Evolutionary conservation across 208 protist genomes (phyloP).

Genomic region (Leishmania tropica): DNA sequence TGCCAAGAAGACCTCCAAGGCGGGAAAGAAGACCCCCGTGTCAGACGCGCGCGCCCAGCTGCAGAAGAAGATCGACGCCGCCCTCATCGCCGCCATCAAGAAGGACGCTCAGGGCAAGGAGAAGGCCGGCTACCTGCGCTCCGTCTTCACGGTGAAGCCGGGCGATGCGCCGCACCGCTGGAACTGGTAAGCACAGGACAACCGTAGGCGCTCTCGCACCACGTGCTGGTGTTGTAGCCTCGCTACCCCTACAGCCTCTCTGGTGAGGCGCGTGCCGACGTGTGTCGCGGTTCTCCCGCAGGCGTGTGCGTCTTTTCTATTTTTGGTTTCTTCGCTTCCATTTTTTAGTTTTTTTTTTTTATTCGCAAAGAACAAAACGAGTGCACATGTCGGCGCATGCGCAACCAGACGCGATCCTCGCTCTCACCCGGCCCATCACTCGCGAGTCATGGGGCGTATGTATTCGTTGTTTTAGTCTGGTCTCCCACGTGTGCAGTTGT

Average conservation of each 20-base stretch:
- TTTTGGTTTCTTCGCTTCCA: constrained; percentile 23
- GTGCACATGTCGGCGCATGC: neutral
- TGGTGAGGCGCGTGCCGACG: neutral
- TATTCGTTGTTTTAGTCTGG: no score
- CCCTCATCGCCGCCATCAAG: constrained; percentile 75
- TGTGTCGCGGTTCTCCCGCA: neutral
- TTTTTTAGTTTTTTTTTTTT: constrained; percentile 23
- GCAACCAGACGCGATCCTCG: neutral
- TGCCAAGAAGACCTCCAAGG: constrained; percentile 79
- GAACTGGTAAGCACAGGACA: constrained; percentile 68
- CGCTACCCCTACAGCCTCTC: neutral
- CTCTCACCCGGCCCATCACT: neutral
- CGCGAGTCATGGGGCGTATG: neutral
- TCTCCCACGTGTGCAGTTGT: neutral
- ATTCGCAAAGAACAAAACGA: constrained; percentile 13
- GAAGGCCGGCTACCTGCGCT: constrained; percentile 83
- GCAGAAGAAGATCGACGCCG: constrained; percentile 81
- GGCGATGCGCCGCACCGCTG: constrained; percentile 85
- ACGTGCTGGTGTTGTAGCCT: neutral
- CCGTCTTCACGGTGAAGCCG: constrained; percentile 65
- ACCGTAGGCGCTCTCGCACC: neutral
- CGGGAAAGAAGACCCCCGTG: constrained; percentile 59
- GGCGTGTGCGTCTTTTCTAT: neutral
- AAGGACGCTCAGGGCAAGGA: constrained; percentile 73
- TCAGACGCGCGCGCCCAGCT: constrained; percentile 71